Evolutionary conservation across 768 basidiomycete genomes (phyloP), one percentile per base, ranked within the genome.

Genomic region (Boletus eberwhitei): DNA sequence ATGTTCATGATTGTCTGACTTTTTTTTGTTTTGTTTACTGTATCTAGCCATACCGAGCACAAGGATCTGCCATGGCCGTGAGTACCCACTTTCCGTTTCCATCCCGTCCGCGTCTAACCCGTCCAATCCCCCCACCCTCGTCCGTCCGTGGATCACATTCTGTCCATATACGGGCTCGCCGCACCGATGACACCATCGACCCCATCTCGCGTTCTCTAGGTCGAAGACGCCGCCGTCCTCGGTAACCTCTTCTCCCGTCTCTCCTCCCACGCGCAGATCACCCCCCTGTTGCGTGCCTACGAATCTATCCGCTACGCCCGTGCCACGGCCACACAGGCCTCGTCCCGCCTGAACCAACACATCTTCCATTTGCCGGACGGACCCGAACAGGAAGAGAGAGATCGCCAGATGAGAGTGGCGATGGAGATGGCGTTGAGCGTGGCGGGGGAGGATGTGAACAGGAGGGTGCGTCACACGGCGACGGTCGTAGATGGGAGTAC

Each of bases 351-450:
- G 31, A 84, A 84, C 61, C 79, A 81, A 55, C 56, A 71, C 37
- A 76, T 78, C 41, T 85, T 85, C 66, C 84, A 86, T 61, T 65
- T 83, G 0, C 70, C 72, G 0, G 85, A 85, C 51, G 83, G 83
- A 0, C 75, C 76, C 1, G 77, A 74, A 34, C 84, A 85, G 55
- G 66, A 72, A 40, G 69, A 68, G 42, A 75, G 85, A 12, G 85
- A 86, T 54, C 64, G 59, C 5, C 69, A 73, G 17, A 84, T 86
- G 82, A 71, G 71, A 12, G 53, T 48, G 2, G 81, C 79, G 24
- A 84, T 79, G 77, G 73, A 69, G 34, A 61, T 59, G 0, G 77
- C 76, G 50, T 56, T 75, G 53, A 51, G 60, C 54, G 61, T 64
- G 54, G 64, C 43, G 21, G 50, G 46, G 7, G 61, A 63, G 7